These are phyloP conservation scores for Eucalyptus dawsonii DNA, from an alignment of 345 rosid genomes.

Conservation along the genomic window DNA sequence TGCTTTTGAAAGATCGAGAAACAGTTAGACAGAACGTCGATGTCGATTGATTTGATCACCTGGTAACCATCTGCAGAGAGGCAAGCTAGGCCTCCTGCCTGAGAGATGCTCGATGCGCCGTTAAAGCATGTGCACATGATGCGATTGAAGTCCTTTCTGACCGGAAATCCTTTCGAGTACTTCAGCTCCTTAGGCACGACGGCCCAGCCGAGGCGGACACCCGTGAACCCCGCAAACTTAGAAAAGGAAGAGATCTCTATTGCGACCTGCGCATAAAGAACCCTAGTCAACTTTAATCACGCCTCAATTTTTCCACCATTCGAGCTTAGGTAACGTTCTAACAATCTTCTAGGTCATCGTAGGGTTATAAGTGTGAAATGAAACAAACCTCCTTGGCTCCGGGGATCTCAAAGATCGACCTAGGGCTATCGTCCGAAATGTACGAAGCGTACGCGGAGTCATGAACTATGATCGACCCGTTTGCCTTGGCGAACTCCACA, in stretches of 20 bases:
- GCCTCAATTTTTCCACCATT: neutral
- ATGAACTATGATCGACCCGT: slow-evolving; percentile 62
- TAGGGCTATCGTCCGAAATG: slow-evolving; percentile 54
- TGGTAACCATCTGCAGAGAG: slow-evolving; percentile 47
- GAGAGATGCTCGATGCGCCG: slow-evolving; percentile 74
- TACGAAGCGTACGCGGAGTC: slow-evolving; percentile 78
- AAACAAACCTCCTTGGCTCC: slow-evolving; percentile 71
- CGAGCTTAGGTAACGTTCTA: neutral
- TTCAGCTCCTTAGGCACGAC: slow-evolving; percentile 67
- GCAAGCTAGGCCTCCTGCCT: slow-evolving; percentile 75
- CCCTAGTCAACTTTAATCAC: neutral
- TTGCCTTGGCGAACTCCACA: slow-evolving; percentile 59
- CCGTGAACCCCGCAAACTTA: slow-evolving; percentile 85
- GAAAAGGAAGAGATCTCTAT: slow-evolving; percentile 82
- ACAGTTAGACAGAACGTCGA: neutral
- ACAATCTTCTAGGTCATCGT: neutral
- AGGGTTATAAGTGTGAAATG: neutral
- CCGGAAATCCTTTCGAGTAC: slow-evolving; percentile 56
- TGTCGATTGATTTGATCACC: slow-evolving; percentile 9
- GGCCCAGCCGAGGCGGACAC: slow-evolving; percentile 89
- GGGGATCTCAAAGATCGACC: slow-evolving; percentile 78
- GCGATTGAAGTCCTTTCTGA: slow-evolving; percentile 57
- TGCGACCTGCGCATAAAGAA: slow-evolving; percentile 39
- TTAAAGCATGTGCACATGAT: slow-evolving; percentile 75
- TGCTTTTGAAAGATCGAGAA: neutral